phyloP scores from a whole-genome alignment of 2,329 filamentous ascomycete genomes.

The Clarireedia homoeocarpa region DNA sequence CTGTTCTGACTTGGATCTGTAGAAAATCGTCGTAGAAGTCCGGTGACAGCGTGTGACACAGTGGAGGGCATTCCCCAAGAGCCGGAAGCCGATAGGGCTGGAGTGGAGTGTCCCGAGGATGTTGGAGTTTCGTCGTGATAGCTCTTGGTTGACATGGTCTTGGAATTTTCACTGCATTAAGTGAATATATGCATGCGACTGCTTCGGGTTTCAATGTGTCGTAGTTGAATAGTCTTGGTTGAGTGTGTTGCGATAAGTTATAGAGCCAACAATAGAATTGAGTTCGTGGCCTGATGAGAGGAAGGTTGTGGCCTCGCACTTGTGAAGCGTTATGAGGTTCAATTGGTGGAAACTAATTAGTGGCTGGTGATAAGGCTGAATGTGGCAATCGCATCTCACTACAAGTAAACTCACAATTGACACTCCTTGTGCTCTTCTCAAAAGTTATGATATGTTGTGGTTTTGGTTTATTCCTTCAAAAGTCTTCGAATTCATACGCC shows the following conservation, averaged over 20 bases:
- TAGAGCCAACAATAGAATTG: not conserved
- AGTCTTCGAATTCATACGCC: too few relatives aligned
- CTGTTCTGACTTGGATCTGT: slow-evolving; percentile 33
- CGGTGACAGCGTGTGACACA: slow-evolving; percentile 47
- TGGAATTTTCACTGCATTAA: not conserved
- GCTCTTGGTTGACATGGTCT: not conserved
- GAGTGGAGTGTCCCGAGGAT: slow-evolving; percentile 19
- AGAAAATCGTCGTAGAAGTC: slow-evolving; percentile 61
- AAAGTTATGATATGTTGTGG: too few relatives aligned
- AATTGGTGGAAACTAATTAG: not conserved
- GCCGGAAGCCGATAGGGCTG: slow-evolving; percentile 36
- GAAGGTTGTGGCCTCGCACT: not conserved
- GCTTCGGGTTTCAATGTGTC: not conserved
- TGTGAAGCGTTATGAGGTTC: too few relatives aligned
- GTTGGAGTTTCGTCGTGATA: slow-evolving; percentile 14
- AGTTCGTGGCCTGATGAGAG: not conserved
- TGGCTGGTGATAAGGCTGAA: not conserved
- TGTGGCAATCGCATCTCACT: not conserved
- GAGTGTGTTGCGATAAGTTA: not conserved
- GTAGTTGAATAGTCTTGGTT: not conserved
- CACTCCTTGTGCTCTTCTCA: too few relatives aligned
- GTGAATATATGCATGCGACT: not conserved
- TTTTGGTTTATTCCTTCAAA: too few relatives aligned
- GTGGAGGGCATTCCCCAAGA: slow-evolving; percentile 36
- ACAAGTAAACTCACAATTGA: too few relatives aligned